Evolutionary conservation across 1,139 yeast genomes (phyloP).

Genomic region (Hemisphaericaspora xylofermentans): DNA sequence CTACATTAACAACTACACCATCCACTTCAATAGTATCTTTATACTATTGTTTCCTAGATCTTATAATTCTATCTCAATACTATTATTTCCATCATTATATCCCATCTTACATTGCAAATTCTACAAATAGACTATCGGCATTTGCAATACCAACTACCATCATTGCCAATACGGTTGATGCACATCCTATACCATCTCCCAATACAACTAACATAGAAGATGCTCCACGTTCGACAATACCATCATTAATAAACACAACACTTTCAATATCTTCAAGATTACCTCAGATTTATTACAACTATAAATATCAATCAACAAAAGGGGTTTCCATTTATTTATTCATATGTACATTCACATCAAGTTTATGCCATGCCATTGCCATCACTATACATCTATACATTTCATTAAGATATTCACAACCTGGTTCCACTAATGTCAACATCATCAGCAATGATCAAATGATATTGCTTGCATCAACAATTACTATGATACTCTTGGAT

Average conservation of each 20-base stretch:
- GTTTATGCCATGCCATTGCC: constrained; percentile 35
- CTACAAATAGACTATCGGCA: neutral
- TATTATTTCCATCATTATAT: constrained; percentile 20
- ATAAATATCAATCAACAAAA: constrained; percentile 28
- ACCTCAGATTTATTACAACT: constrained; percentile 65
- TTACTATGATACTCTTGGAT: neutral
- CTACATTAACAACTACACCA: neutral
- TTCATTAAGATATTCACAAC: neutral
- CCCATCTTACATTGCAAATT: neutral
- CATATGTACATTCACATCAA: constrained; percentile 39
- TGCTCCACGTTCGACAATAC: neutral
- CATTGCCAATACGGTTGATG: constrained; percentile 1
- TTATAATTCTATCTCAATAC: constrained; percentile 63
- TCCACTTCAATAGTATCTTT: constrained; percentile 14
- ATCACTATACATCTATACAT: constrained; percentile 1
- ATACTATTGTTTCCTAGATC: constrained; percentile 73
- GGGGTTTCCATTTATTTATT: constrained; percentile 40
- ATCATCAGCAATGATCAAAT: too few species aligned
- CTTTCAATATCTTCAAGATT: constrained; percentile 71
- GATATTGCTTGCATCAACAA: constrained; percentile 22
- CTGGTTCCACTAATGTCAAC: constrained; percentile 7
- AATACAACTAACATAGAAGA: neutral
- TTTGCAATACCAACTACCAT: neutral
- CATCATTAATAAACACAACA: neutral
- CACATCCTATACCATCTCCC: constrained; percentile 2